Evolutionary conservation across 78 protist genomes (phyloP).

Genomic region (Dictyostelium intermedium): DNA sequence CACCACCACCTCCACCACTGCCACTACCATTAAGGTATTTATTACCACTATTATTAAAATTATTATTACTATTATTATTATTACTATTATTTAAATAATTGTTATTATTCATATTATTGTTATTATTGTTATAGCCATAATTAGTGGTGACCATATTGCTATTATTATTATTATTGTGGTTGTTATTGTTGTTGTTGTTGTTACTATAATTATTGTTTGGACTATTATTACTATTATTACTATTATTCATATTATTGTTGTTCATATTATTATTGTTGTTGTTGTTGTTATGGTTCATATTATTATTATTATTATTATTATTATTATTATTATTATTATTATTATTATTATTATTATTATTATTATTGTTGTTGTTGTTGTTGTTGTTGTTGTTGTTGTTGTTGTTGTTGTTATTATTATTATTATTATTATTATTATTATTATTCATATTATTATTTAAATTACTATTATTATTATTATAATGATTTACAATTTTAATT

Average conservation of each 20-base stretch:
- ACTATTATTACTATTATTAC: too few species aligned
- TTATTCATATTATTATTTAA: background rate
- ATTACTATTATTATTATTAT: background rate
- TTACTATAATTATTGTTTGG: too few species aligned
- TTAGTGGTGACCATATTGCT: background rate
- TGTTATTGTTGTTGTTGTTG: too few species aligned
- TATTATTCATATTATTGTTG: background rate
- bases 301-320: background rate
- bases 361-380: background rate
- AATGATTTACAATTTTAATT: constrained; percentile 6
- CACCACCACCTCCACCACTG: background rate
- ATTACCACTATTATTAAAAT: background rate
- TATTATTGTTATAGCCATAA: background rate
- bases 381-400: background rate
- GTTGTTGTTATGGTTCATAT: background rate
- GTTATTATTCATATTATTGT: background rate
- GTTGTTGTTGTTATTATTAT: background rate
- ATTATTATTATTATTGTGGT: too few species aligned
- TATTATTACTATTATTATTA: too few species aligned
- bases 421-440: background rate
- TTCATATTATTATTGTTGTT: background rate
- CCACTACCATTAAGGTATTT: background rate
- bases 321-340: background rate
- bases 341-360: background rate
- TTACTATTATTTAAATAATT: background rate